Conservation (phyloP, 208 protist species). For the Jaenimonas drosophilae region DNA sequence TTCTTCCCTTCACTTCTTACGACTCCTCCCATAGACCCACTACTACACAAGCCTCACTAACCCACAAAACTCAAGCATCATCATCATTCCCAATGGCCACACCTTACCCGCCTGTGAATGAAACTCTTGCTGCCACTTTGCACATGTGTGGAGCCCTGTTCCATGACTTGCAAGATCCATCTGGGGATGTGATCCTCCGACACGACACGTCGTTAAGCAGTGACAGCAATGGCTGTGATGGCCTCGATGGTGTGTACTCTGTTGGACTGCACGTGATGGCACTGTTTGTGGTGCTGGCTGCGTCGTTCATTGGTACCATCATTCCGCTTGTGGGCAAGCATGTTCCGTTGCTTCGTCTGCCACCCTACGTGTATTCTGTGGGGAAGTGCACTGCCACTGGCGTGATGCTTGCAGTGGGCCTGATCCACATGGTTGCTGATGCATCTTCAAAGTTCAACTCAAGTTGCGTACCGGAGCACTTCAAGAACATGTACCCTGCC, state of each 20-base stretch:
- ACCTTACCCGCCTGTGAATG: background rate
- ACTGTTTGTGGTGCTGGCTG: conserved; percentile 50
- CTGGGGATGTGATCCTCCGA: background rate
- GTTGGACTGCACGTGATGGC: conserved; percentile 41
- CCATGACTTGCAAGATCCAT: background rate
- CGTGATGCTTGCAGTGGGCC: conserved; percentile 15
- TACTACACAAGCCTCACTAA: too few species aligned
- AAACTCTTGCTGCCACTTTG: background rate
- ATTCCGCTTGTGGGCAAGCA: conserved; percentile 19
- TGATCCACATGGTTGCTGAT: conserved; percentile 20
- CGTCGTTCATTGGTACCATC: conserved; percentile 16
- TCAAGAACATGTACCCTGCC: conserved; percentile 25
- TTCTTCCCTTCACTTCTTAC: background rate
- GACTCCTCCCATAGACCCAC: background rate
- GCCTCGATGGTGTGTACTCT: conserved; percentile 20
- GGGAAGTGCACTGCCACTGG: conserved; percentile 18
- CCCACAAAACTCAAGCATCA: too few species aligned
- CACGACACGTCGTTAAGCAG: background rate
- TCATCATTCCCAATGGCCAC: too few species aligned
- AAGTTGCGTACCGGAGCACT: conserved; percentile 27
- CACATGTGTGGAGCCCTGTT: background rate
- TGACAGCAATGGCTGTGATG: conserved; percentile 7
- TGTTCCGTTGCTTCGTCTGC: conserved; percentile 9
- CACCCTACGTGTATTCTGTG: conserved; percentile 13
- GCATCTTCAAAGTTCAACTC: conserved; percentile 5